A percentile compares a stretch with the other conserved stretches of the same genome.
phyloP scores from a whole-genome alignment of 306 rosid genomes.

The Delonix regia region DNA sequence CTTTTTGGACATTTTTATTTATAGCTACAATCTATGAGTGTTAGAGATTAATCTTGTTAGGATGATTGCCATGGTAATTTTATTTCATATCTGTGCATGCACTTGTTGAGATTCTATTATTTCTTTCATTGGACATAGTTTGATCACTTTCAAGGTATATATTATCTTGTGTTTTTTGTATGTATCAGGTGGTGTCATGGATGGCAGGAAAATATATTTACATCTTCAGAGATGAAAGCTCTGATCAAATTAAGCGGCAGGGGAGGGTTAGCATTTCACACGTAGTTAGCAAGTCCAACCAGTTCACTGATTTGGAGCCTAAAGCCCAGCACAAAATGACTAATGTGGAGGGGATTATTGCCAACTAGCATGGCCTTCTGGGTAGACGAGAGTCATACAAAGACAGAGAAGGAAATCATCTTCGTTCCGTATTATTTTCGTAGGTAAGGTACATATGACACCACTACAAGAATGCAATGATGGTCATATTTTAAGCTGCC shows the following conservation, averaged over 20 bases:
- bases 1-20: not conserved
- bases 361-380: slow-evolving; percentile 39
- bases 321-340: slow-evolving; percentile 59
- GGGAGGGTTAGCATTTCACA: slow-evolving; percentile 97
- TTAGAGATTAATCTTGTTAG: not conserved
- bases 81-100: not conserved
- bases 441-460: not conserved
- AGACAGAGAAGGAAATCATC: not conserved
- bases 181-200: slow-evolving; percentile 86
- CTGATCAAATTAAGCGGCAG: slow-evolving; percentile 79
- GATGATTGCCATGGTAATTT: not conserved
- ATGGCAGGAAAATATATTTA: slow-evolving; percentile 91
- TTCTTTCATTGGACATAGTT: not conserved
- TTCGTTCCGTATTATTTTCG: not conserved
- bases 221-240: slow-evolving; percentile 93
- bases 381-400: not conserved
- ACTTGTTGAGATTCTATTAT: not conserved
- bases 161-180: slow-evolving; percentile 27
- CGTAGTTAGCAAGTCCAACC: slow-evolving; percentile 91
- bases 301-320: slow-evolving; percentile 94
- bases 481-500: not conserved
- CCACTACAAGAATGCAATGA: not conserved
- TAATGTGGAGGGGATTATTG: slow-evolving; percentile 63
- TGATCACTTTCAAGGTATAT: not conserved
- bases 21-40: not conserved